A percentile compares a stretch with the other conserved stretches of the same genome.
These are phyloP conservation scores for Dentipellis sp. DNA, from an alignment of 768 basidiomycete genomes.

Conservation along the genomic window DNA sequence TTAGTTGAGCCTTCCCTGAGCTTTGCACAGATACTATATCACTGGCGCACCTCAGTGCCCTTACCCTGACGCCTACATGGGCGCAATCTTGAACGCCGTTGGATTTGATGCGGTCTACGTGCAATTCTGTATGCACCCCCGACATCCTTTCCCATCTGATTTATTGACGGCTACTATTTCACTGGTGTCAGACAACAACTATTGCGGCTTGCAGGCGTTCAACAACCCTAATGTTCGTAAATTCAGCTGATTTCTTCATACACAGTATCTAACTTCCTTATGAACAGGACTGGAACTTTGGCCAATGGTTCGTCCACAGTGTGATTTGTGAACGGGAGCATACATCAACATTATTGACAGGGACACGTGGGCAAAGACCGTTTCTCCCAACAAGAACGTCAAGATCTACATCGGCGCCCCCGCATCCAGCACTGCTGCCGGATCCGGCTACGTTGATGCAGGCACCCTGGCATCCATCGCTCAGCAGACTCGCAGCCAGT, in stretches of 20 bases:
- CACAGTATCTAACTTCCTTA: neutral
- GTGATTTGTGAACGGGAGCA: neutral
- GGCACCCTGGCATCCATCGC: slow-evolving; percentile 38
- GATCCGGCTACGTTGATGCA: slow-evolving; percentile 48
- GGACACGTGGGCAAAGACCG: slow-evolving; percentile 56
- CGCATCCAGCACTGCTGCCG: slow-evolving; percentile 45
- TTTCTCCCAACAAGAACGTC: slow-evolving; percentile 49
- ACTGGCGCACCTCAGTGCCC: slow-evolving; percentile 62
- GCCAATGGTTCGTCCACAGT: slow-evolving; percentile 31
- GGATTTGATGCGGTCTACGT: slow-evolving; percentile 69
- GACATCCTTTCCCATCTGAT: neutral
- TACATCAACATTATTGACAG: slow-evolving; percentile 20
- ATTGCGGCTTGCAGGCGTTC: slow-evolving; percentile 44
- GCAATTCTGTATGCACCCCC: slow-evolving; percentile 44
- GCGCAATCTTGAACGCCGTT: slow-evolving; percentile 48
- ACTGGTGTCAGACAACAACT: slow-evolving; percentile 38
- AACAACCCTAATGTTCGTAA: slow-evolving; percentile 29
- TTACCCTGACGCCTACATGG: slow-evolving; percentile 56
- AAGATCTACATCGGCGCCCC: slow-evolving; percentile 63
- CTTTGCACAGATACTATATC: slow-evolving; percentile 43
- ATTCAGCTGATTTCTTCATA: neutral
- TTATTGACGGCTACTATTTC: neutral
- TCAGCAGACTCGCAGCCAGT: slow-evolving; percentile 41
- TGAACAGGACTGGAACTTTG: slow-evolving; percentile 42
- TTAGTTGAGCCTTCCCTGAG: neutral